phyloP scores from a whole-genome alignment of 495 filamentous ascomycete genomes.

The Ramalina intermedia region DNA sequence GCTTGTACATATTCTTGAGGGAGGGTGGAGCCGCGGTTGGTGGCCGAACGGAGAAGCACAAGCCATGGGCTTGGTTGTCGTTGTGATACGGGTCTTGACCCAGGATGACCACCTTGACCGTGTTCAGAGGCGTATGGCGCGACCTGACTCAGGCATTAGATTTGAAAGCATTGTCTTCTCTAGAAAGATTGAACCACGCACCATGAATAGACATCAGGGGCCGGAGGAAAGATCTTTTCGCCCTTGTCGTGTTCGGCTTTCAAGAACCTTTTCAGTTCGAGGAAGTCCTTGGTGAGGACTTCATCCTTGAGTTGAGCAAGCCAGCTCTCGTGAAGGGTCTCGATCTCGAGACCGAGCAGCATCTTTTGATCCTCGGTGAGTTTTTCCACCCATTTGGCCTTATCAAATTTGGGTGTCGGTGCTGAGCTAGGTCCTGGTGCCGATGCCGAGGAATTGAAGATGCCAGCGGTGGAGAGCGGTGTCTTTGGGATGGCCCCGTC shows the following conservation, averaged over 20 bases:
- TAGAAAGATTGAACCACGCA: constrained; percentile 22
- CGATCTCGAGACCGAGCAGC: constrained; percentile 74
- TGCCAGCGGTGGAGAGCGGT: constrained; percentile 31
- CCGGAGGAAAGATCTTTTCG: constrained; percentile 70
- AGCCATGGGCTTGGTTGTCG: constrained; percentile 84
- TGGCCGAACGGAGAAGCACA: constrained; percentile 85
- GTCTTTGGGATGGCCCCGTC: constrained; percentile 13
- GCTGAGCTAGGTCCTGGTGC: constrained; percentile 16
- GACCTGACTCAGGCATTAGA: constrained; percentile 40
- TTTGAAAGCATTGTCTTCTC: neutral
- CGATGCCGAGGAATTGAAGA: constrained; percentile 18
- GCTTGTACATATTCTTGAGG: constrained; percentile 81
- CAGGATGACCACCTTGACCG: constrained; percentile 76
- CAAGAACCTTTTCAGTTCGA: constrained; percentile 78
- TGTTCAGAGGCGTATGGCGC: constrained; percentile 73
- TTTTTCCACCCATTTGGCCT: constrained; percentile 67
- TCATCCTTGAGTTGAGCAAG: constrained; percentile 75
- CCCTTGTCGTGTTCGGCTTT: constrained; percentile 57
- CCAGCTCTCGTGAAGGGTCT: constrained; percentile 85
- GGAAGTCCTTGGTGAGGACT: constrained; percentile 57
- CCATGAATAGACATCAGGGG: constrained; percentile 90
- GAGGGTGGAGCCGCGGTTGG: constrained; percentile 79
- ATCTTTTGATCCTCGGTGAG: constrained; percentile 70
- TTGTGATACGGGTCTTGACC: constrained; percentile 98
- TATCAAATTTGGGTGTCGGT: constrained; percentile 54